A percentile compares a stretch with the other conserved stretches of the same genome.
These are phyloP conservation scores for Nemania bipapillata DNA, from an alignment of 2,329 filamentous ascomycete genomes.

Conservation along the genomic window DNA sequence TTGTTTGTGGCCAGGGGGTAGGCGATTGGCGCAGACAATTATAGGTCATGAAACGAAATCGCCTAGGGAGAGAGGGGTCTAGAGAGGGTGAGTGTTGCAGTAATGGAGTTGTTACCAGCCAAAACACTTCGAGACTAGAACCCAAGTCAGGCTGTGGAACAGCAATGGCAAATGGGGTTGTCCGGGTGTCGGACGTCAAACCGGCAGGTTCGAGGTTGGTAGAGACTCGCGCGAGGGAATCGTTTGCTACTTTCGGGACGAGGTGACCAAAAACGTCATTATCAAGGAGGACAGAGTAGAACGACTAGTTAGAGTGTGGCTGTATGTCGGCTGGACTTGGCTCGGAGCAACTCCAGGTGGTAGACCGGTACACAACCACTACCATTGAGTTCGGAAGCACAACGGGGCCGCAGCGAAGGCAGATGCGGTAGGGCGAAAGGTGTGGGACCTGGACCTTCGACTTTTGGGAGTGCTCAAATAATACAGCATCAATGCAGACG, in stretches of 20 bases:
- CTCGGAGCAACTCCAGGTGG: conserved; percentile 26
- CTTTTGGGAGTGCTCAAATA: conserved; percentile 7
- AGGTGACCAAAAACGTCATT: conserved; percentile 32
- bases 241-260: conserved; percentile 29
- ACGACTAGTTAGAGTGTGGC: conserved; percentile 11
- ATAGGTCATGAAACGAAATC: conserved; percentile 22
- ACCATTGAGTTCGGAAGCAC: conserved; percentile 30
- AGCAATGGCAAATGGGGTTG: conserved; percentile 18
- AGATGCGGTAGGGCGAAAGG: conserved; percentile 9
- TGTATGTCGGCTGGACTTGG: conserved; percentile 21
- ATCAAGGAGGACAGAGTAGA: conserved; percentile 18
- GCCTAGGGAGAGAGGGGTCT: neutral
- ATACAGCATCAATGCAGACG: conserved; percentile 1
- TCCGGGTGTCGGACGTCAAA: conserved; percentile 29
- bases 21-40: conserved; percentile 5
- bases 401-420: conserved; percentile 16
- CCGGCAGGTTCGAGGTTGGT: conserved; percentile 12
- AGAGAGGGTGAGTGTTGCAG: conserved; percentile 10
- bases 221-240: conserved; percentile 21
- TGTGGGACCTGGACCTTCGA: conserved; percentile 15
- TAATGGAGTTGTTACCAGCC: conserved; percentile 2
- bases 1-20: conserved; percentile 1
- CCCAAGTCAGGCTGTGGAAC: conserved; percentile 22
- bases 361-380: conserved; percentile 25
- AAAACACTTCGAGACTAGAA: conserved; percentile 6